These are phyloP conservation scores for Leishmania tropica DNA, from an alignment of 208 protist genomes.

Conservation along the genomic window DNA sequence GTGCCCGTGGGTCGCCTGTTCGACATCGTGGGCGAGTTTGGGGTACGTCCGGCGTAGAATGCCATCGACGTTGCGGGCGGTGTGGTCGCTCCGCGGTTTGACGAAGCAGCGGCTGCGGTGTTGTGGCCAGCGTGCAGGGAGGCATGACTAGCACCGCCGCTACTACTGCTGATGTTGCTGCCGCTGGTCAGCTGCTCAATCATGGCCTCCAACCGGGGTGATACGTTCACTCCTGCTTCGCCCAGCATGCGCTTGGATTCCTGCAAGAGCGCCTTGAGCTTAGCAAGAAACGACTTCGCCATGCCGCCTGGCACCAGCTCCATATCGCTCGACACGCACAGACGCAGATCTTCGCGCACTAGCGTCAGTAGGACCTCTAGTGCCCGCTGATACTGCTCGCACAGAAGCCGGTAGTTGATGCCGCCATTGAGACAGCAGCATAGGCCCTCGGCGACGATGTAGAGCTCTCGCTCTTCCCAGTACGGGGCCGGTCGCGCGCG, in stretches of 20 bases:
- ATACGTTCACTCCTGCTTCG: conserved; percentile 33
- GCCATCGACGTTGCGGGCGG: neutral
- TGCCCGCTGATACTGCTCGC: conserved; percentile 48
- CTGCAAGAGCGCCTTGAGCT: conserved; percentile 32
- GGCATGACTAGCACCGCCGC: neutral
- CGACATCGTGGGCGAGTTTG: neutral
- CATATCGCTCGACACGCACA: conserved; percentile 33
- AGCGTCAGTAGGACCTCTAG: conserved; percentile 56
- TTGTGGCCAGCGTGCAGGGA: conserved; percentile 1
- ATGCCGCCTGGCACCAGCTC: conserved; percentile 32
- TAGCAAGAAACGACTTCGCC: conserved; percentile 11
- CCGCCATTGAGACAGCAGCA: conserved; percentile 80
- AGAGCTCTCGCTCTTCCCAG: conserved; percentile 74
- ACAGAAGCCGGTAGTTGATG: conserved; percentile 77
- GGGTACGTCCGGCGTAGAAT: neutral
- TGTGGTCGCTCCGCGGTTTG: neutral
- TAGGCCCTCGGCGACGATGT: conserved; percentile 63
- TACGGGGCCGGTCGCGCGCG: conserved; percentile 26
- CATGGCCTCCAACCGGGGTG: conserved; percentile 12
- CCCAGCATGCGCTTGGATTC: conserved; percentile 43
- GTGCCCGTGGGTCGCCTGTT: neutral
- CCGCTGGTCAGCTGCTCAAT: conserved; percentile 14
- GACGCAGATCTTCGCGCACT: conserved; percentile 49
- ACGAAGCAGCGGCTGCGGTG: neutral
- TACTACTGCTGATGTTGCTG: neutral